Base-by-base conservation (phyloP, 371 early-diverging fungal genomes). In the Mortierella sp. region DNA sequence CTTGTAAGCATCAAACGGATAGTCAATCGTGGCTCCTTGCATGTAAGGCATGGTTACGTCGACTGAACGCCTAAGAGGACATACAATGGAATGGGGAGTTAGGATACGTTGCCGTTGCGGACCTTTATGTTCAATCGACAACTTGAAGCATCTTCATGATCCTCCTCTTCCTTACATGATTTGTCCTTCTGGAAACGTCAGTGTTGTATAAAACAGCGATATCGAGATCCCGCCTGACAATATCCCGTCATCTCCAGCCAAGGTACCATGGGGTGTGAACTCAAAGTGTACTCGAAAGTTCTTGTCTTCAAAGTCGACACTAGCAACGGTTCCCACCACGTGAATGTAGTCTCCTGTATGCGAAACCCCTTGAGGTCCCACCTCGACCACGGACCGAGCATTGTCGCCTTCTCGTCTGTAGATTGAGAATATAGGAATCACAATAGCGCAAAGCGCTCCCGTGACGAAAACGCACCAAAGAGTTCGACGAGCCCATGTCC, bases 401-500 rank as follows among this genome's bases (percentile, higher is more conserved):
- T 74, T 60, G 41, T 62, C 58, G 4, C 79, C 80, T 54, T 79
- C 71, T n/a, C 44, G 45, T 12, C 68, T 22, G 44, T 79, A 79
- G 39, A 73, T 70, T 6, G 60, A 31, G 40, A 73, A 79, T 17
- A 79, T 74, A 14, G 79, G 79, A 16, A 79, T 48, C 17, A 79
- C 79, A 1, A 79, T 60, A 2, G 69, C 63, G 28, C 76, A 73
- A 8, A 79, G 68, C 7, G 65, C 31, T 2, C 63, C 66, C 0
- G 44, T 55, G n/a, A 73, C 65, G 17, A 62, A 24, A 14, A 60
- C 14, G 19, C 41, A 69, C 80, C 66, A 88, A 86, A 59, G 67
- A 88, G 29, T 92, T 86, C 51, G 92, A 90, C 50, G 94, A 88
- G 71, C 85, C 91, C 41, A 83, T 89, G 85, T 80, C 85, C 41